Percentiles rank a stretch among this genome's conserved stretches.
Conservation (phyloP, 805 yeast genomes). For the Scheffersomyces coipomensis region DNA sequence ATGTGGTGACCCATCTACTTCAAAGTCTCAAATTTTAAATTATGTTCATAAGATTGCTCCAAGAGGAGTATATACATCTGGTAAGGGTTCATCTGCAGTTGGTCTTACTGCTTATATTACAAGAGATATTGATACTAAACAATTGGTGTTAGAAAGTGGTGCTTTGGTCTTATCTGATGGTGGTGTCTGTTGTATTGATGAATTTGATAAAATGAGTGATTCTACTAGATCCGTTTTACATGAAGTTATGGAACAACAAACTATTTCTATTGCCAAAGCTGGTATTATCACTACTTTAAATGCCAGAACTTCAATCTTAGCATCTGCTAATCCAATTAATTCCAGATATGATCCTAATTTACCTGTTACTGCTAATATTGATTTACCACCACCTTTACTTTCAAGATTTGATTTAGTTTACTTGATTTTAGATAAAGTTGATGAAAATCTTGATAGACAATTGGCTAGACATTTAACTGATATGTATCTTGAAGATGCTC, state of each 20-base stretch:
- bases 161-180: slow-evolving; percentile 96
- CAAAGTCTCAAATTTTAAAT: slow-evolving; percentile 90
- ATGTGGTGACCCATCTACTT: slow-evolving; percentile 98
- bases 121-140: slow-evolving; percentile 89
- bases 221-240: slow-evolving; percentile 91
- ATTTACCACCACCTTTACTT: slow-evolving; percentile 91
- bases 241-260: slow-evolving; percentile 99
- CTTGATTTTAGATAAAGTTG: slow-evolving; percentile 87
- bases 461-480: slow-evolving; percentile 88
- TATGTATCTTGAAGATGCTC: slow-evolving; percentile 86
- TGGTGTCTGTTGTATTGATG: slow-evolving; percentile 98
- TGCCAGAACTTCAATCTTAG: slow-evolving; percentile 93
- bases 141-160: slow-evolving; percentile 91
- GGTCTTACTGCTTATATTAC: slow-evolving; percentile 98
- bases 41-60: slow-evolving; percentile 98
- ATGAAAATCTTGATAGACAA: slow-evolving; percentile 78
- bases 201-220: slow-evolving; percentile 96
- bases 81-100: slow-evolving; percentile 98
- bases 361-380: slow-evolving; percentile 94
- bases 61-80: slow-evolving; percentile 95
- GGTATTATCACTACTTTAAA: slow-evolving; percentile 96
- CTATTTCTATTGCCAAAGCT: slow-evolving; percentile 96
- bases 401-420: slow-evolving; percentile 96
- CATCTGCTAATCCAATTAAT: slow-evolving; percentile 96
- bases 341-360: slow-evolving; percentile 92